Evolutionary conservation across 768 basidiomycete genomes (phyloP).

Genomic region (Podaxis pistillaris): DNA sequence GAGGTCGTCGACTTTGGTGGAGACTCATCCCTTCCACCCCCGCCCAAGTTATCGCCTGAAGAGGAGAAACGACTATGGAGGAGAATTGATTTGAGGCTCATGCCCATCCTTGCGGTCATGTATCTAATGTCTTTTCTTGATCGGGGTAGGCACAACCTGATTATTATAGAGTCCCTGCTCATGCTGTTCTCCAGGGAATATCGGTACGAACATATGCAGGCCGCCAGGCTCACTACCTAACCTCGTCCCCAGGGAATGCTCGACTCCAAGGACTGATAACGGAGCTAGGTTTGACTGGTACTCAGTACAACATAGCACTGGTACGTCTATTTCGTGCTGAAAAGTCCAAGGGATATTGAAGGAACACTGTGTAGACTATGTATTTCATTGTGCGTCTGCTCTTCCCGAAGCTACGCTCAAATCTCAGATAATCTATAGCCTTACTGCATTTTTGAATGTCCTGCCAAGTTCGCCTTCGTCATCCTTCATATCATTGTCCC

Average conservation of each 20-base stretch:
- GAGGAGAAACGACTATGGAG: slow-evolving; percentile 48
- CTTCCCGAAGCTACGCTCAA: background rate
- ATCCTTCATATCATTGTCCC: slow-evolving; percentile 11
- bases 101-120: slow-evolving; percentile 59
- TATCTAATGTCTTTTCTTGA: slow-evolving; percentile 67
- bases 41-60: background rate
- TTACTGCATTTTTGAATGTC: slow-evolving; percentile 66
- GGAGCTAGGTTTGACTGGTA: slow-evolving; percentile 54
- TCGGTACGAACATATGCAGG: slow-evolving; percentile 35
- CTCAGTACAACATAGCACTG: slow-evolving; percentile 65
- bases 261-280: slow-evolving; percentile 59
- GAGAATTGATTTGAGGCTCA: slow-evolving; percentile 56
- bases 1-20: slow-evolving; percentile 5
- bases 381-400: slow-evolving; percentile 57
- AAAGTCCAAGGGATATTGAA: background rate
- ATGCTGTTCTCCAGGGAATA: slow-evolving; percentile 43
- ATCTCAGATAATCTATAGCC: slow-evolving; percentile 31
- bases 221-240: background rate
- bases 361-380: slow-evolving; percentile 47
- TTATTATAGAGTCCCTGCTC: background rate
- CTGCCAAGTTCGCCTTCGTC: slow-evolving; percentile 52
- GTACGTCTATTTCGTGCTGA: slow-evolving; percentile 29
- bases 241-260: slow-evolving; percentile 51
- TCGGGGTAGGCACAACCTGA: slow-evolving; percentile 37
- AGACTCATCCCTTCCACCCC: slow-evolving; percentile 4